Evolutionary conservation across 805 yeast genomes (phyloP).

Genomic region (Barnettozyma californica): DNA sequence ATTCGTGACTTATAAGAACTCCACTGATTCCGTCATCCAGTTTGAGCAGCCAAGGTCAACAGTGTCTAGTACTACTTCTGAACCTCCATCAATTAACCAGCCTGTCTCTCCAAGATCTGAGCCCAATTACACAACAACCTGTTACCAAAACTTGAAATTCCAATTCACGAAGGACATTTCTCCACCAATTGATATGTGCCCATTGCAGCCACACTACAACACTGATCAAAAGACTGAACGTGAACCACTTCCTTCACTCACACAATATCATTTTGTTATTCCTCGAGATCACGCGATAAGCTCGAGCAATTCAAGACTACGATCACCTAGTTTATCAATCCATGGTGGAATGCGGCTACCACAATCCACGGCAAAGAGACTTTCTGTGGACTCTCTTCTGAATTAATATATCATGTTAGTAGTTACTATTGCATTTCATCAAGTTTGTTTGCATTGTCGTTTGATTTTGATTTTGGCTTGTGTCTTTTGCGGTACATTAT

Average conservation of each 20-base stretch:
- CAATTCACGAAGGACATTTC: neutral
- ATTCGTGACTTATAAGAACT: slow-evolving; percentile 13
- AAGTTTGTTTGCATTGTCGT: too few species aligned
- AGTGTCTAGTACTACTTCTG: too few species aligned
- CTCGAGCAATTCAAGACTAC: neutral
- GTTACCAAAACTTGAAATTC: neutral
- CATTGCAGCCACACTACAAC: neutral
- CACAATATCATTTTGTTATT: slow-evolving; percentile 10
- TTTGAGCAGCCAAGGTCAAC: neutral
- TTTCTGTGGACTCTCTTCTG: slow-evolving; percentile 9
- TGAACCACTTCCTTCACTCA: slow-evolving; percentile 7
- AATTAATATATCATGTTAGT: neutral
- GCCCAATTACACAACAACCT: neutral
- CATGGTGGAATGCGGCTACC: neutral
- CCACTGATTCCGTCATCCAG: neutral
- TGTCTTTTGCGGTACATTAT: too few species aligned
- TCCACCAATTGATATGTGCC: neutral
- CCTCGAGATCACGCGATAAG: slow-evolving; percentile 6
- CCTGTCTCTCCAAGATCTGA: neutral
- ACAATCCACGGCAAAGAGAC: slow-evolving; percentile 2
- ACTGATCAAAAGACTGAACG: neutral
- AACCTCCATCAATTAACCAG: neutral
- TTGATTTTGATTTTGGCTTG: too few species aligned
- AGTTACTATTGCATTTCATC: too few species aligned
- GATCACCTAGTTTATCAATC: neutral